Base-by-base conservation (phyloP, 2,329 filamentous ascomycete genomes). In the Cercospora sp. region DNA sequence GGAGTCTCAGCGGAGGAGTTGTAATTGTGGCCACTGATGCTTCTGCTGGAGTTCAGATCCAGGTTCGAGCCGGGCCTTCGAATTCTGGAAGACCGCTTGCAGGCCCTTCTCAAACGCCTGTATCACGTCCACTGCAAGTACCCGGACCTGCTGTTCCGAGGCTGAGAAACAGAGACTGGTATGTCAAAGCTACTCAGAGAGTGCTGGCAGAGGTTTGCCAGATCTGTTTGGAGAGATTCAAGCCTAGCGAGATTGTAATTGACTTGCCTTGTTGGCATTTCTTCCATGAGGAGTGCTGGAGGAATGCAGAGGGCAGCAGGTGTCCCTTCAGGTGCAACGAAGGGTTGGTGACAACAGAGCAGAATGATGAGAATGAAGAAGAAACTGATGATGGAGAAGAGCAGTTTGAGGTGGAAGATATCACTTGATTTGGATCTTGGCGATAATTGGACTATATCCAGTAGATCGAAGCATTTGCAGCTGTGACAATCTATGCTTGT, bases 191-290 rank as follows among this genome's bases (percentile, higher is more conserved):
- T 13, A 5, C 63, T 5, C 20, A 3, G 2, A 45, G 57, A 26
- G 57, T 65, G 0, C 40, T 60, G n/a, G 23, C 5, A 18, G 31
- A 45, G 7, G 57, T 12, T 12, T 65, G 63, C 55, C 40, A 51
- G 26, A 65, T 51, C 36, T 60, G 63, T 42, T 55, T 65, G 5
- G 63, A 65, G 53, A 62, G 28, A n/a, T 64, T 68, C 51, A 20
- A 40, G 48, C 36, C 60, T 28, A 58, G 51, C 23, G 66, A 68
- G 36, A 65, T 68, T 40, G 60, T 68, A n/a, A 28, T 65, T 5
- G 65, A 62, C 28, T 51, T 67, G 13, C 59, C 65, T n/a, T 67
- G 65, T 28, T 58, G 65, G 60, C 65, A 63, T 63, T 67, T 67
- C 51, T 67, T 59, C n/a, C 60, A 67, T 13, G 60, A 26, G 2